These are phyloP conservation scores for Termitomyces sp. DNA, from an alignment of 768 basidiomycete genomes.

Conservation along the genomic window DNA sequence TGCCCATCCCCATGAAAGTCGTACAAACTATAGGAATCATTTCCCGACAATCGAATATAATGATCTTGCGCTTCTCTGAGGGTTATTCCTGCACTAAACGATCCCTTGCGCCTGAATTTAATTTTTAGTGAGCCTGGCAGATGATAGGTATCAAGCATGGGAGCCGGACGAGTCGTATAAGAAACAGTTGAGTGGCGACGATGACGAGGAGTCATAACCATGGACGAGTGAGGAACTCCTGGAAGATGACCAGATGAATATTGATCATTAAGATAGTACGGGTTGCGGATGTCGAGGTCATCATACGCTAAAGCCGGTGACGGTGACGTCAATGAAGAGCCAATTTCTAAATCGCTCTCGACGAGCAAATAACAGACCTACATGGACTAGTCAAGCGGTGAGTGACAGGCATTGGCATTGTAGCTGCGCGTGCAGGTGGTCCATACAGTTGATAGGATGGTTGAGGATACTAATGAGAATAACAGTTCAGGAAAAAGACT, in stretches of 20 bases:
- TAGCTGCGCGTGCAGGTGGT: slow-evolving; percentile 25
- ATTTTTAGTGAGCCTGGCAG: slow-evolving; percentile 49
- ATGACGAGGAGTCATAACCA: slow-evolving; percentile 32
- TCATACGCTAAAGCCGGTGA: slow-evolving; percentile 44
- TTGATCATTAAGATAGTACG: slow-evolving; percentile 50
- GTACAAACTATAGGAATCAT: slow-evolving; percentile 59
- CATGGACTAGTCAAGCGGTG: slow-evolving; percentile 41
- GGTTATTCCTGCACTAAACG: slow-evolving; percentile 60
- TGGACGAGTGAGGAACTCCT: slow-evolving; percentile 27
- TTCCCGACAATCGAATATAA: slow-evolving; percentile 55
- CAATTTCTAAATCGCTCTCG: background rate
- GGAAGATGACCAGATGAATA: slow-evolving; percentile 35
- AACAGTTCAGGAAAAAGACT: background rate
- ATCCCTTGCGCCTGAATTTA: slow-evolving; percentile 74
- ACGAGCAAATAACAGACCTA: slow-evolving; percentile 19
- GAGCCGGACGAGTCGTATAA: slow-evolving; percentile 32
- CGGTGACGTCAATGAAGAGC: background rate
- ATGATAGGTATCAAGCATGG: slow-evolving; percentile 42
- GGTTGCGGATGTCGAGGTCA: slow-evolving; percentile 44
- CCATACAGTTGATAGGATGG: slow-evolving; percentile 47
- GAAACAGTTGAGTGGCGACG: slow-evolving; percentile 55
- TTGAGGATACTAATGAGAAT: slow-evolving; percentile 35
- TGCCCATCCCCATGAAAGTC: slow-evolving; percentile 64
- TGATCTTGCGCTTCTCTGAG: slow-evolving; percentile 64
- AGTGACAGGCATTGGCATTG: slow-evolving; percentile 29